Conservation (phyloP, 352 stramenopile species). For the Pythium phragmitis region DNA sequence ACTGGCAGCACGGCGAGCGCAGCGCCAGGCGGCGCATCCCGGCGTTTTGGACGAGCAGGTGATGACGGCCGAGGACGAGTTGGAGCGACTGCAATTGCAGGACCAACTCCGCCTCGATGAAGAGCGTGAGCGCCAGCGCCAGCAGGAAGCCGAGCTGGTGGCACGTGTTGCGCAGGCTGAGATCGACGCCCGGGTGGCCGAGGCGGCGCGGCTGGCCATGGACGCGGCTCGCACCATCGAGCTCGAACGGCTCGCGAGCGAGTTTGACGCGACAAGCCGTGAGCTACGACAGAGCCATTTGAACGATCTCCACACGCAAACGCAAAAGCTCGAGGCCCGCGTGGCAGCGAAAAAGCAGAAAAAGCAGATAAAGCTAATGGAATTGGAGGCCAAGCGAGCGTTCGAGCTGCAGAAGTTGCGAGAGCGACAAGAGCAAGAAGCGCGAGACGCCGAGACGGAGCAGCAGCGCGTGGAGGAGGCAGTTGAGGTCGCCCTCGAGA, state of each 20-base stretch:
- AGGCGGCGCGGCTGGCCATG: slow-evolving; percentile 37
- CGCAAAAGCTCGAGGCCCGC: slow-evolving; percentile 66
- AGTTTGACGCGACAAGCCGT: slow-evolving; percentile 64
- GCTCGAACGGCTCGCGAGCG: slow-evolving; percentile 54
- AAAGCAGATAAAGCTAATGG: slow-evolving; percentile 71
- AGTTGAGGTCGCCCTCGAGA: slow-evolving; percentile 24
- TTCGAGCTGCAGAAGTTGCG: slow-evolving; percentile 50
- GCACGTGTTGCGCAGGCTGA: slow-evolving; percentile 38
- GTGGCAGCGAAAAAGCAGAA: slow-evolving; percentile 78
- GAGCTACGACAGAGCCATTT: slow-evolving; percentile 58
- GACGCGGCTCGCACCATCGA: slow-evolving; percentile 50
- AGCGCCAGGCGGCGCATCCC: slow-evolving; percentile 7
- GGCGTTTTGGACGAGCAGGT: neutral
- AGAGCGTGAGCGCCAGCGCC: slow-evolving; percentile 50
- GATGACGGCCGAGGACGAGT: slow-evolving; percentile 10
- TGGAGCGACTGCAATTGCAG: slow-evolving; percentile 15
- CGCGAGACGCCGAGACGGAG: slow-evolving; percentile 35
- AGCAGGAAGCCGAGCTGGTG: slow-evolving; percentile 46
- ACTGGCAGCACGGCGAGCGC: slow-evolving; percentile 16
- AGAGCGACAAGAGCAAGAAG: slow-evolving; percentile 42
- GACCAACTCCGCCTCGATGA: slow-evolving; percentile 42
- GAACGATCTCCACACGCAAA: slow-evolving; percentile 57
- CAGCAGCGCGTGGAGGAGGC: slow-evolving; percentile 31
- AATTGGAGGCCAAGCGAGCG: slow-evolving; percentile 69
- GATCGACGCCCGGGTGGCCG: slow-evolving; percentile 38